Evolutionary conservation across 2,329 filamentous ascomycete genomes (phyloP).

Genomic region (Scedosporium boydii): DNA sequence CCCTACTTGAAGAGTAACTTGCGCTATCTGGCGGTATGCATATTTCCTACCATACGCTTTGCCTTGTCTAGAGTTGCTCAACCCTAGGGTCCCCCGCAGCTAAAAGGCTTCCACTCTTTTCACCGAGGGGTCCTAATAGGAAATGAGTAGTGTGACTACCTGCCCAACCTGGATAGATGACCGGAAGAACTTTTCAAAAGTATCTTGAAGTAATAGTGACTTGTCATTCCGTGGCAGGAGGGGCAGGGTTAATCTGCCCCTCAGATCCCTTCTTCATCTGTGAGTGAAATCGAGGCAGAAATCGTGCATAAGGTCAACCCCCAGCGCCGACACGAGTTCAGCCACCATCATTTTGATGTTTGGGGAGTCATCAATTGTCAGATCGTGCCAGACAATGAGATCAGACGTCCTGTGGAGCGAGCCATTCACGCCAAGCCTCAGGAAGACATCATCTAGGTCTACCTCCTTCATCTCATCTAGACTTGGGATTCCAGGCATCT

Average conservation of each 20-base stretch:
- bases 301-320: conserved; percentile 44
- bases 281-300: conserved; percentile 48
- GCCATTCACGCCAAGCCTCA: conserved; percentile 34
- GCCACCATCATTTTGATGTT: conserved; percentile 54
- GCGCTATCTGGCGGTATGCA: not conserved
- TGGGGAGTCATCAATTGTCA: conserved; percentile 36
- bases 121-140: not conserved
- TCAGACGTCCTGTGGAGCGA: conserved; percentile 35
- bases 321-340: conserved; percentile 58
- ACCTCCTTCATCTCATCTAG: conserved; percentile 41
- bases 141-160: not conserved
- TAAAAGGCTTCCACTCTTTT: not conserved
- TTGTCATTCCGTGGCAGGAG: not conserved
- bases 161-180: not conserved
- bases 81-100: not conserved
- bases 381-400: conserved; percentile 49
- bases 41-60: not conserved
- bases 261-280: not conserved
- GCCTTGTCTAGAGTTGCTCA: not conserved
- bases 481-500: conserved; percentile 58
- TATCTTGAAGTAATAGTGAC: not conserved
- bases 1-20: not conserved
- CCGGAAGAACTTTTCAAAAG: not conserved
- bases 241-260: not conserved
- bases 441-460: conserved; percentile 49